Evolutionary conservation across 768 basidiomycete species (phyloP), one percentile per base, ranked within the genome.

Genomic region (Phanerochaete carnosa): DNA sequence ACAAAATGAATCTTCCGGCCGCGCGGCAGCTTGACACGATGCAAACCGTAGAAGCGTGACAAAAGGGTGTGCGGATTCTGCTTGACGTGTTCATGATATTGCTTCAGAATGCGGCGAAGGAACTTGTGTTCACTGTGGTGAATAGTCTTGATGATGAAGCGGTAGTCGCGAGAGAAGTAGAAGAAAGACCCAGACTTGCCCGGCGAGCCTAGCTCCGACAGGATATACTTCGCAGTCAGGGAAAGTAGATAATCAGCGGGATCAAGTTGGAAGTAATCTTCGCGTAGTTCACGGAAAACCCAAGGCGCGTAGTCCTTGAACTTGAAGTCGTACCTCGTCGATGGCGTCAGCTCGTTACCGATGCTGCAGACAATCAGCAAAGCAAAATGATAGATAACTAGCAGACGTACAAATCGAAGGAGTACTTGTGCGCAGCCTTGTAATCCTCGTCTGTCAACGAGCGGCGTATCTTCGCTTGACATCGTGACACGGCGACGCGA

Each of bases 71-170:
- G 95, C 0, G 97, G 97, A 74, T 98, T 98, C 45, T 75, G 80
- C 72, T 87, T 87, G 62, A 98, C 84, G 69, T 98, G 94, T 19
- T 80, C 78, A 72, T 96, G 85, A 73, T 98, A 98, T 47, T 86
- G 75, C 66, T 84, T 86, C 51, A 99, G 83, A 64, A 98, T 92
- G 11, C 79, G 80, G 25, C 95, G 83, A 1, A 99, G 81, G 74
- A 95, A 98, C 72, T 93, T 92, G 80, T 97, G 95, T 71, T 99
- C 97, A 35, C 85, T 82, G 68, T 95, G 94, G 15, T 87, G 92
- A 63, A 99, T 98, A 19, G 96, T 99, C 77, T 99, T 99, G 85
- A 99, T 98, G 77, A 99, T 99, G 79, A 97, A 99, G 2, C 96
- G 90, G 70, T 98, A 99, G 78, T 99, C 96, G 45, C 95, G 84